Base-by-base conservation (phyloP, 2,329 filamentous ascomycete genomes). In the Penicillium sp. region DNA sequence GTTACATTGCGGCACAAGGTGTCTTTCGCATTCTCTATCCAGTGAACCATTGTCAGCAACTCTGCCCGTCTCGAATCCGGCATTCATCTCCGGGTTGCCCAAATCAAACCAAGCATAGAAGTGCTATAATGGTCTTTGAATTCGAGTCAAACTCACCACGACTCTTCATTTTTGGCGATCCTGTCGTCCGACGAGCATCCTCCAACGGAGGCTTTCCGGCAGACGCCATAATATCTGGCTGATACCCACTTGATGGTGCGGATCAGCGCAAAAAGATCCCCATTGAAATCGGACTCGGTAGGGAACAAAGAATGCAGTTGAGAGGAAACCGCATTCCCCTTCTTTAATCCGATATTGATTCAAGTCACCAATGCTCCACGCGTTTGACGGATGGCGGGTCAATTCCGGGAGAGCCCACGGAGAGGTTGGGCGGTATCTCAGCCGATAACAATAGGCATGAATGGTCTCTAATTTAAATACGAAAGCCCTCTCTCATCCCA, bases 1-100 rank as follows among this genome's bases (percentile, higher is more conserved):
- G 91, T 83, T 58, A 97, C 88, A 75, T 97, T 96, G 69, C 91
- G 88, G 76, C 91, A 97, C 53, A 93, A 82, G 7, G 90, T 96
- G 71, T 95, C 91, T 76, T 93, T 95, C 48, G 84, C 79, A 72
- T 89, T 89, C 76, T 90, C 87, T 88, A 61, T 51, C 32, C 45
- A 47, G 11, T 35, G 32, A 13, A 56, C 47, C 16, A 8, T 34
- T 30, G 46, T 60, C 13, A 61, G 58, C 56, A 52, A 45, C 47
- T 34, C 19, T 10, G 45, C 49, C 35, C 32, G 42, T 43, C 38
- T 27, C 18, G 27, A 9, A 43, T 35, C 32, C 35, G 48, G 44
- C 14, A 34, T 34, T 18, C 14, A 19, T 44, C 30, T 51, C 53
- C 42, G 23, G 29, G 23, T 23, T 42, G 60, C 57, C 47, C 40